A percentile compares a stretch with the other conserved stretches of the same genome.
Conservation (phyloP, 768 basidiomycete species). For the Cystobasidium onofrii region DNA sequence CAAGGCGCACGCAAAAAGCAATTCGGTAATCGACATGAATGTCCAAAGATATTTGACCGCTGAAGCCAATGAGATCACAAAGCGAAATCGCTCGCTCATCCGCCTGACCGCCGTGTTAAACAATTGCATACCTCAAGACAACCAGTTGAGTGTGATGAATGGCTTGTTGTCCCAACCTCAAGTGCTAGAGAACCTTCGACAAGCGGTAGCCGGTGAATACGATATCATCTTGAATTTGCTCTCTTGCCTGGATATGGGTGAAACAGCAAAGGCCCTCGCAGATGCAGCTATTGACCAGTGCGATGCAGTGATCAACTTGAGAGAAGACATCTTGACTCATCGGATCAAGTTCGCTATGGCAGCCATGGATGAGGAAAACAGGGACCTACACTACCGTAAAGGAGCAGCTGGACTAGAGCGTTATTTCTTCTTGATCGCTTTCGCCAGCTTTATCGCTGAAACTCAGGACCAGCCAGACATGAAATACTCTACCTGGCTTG, state of each 20-base stretch:
- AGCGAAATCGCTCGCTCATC: constrained; percentile 45
- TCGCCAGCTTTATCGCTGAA: constrained; percentile 67
- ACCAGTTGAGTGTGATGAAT: constrained; percentile 66
- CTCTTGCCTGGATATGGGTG: constrained; percentile 82
- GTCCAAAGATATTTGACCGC: constrained; percentile 44
- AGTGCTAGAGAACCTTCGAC: constrained; percentile 75
- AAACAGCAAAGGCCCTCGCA: constrained; percentile 75
- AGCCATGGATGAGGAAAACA: constrained; percentile 42
- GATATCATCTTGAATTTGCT: constrained; percentile 77
- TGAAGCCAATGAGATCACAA: constrained; percentile 45
- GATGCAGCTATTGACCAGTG: constrained; percentile 80
- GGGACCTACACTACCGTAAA: constrained; percentile 54
- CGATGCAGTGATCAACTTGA: constrained; percentile 81
- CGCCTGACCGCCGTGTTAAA: constrained; percentile 46
- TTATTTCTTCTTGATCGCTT: constrained; percentile 92
- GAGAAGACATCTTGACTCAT: constrained; percentile 76
- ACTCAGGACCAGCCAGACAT: constrained; percentile 47
- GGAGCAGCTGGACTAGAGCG: constrained; percentile 74
- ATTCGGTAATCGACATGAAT: constrained; percentile 40
- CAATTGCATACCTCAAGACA: constrained; percentile 51
- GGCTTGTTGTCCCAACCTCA: constrained; percentile 70
- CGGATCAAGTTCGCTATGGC: constrained; percentile 57
- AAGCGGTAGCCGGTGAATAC: constrained; percentile 86
- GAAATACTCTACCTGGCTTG: constrained; percentile 41
- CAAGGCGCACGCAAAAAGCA: neutral